phyloP scores from a whole-genome alignment of 2,329 filamentous ascomycete genomes.

The Neocucurbitaria cava region DNA sequence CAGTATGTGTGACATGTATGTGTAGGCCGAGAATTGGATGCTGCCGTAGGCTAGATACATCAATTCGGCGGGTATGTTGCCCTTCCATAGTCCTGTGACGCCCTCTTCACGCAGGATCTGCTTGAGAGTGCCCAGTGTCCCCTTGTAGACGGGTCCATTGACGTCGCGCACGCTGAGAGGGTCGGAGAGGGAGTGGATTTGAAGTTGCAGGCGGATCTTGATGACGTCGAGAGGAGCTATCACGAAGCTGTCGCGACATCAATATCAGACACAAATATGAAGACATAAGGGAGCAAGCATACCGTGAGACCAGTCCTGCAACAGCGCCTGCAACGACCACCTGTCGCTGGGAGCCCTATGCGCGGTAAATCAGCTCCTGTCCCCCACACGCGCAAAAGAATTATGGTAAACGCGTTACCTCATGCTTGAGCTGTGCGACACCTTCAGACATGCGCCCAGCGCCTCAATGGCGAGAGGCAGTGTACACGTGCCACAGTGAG shows the following conservation, averaged over 20 bases:
- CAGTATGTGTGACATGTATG: conserved; percentile 73
- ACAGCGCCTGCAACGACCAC: conserved; percentile 70
- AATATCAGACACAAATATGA: neutral
- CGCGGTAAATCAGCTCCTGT: neutral
- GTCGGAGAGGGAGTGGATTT: conserved; percentile 82
- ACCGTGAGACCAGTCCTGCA: conserved; percentile 89
- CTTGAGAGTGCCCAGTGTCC: conserved; percentile 76
- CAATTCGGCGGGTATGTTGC: conserved; percentile 92
- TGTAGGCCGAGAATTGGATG: conserved; percentile 89
- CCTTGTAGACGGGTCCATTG: conserved; percentile 67
- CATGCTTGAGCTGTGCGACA: conserved; percentile 72
- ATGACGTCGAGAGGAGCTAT: conserved; percentile 96
- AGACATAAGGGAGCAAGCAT: conserved; percentile 35
- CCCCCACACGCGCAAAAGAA: neutral
- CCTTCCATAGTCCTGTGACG: conserved; percentile 89
- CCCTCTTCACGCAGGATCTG: conserved; percentile 84
- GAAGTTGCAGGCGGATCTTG: conserved; percentile 96
- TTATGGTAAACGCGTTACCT: conserved; percentile 53
- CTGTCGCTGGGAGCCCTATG: conserved; percentile 69
- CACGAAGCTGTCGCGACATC: conserved; percentile 70
- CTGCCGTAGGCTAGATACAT: conserved; percentile 93
- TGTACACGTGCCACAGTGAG: conserved; percentile 23
- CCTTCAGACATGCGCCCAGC: conserved; percentile 68
- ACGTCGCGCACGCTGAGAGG: conserved; percentile 64
- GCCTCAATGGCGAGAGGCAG: conserved; percentile 21